These are phyloP conservation scores for Nannochloropsis gaditana DNA, from an alignment of 108 stramenopile genomes.

Conservation along the genomic window DNA sequence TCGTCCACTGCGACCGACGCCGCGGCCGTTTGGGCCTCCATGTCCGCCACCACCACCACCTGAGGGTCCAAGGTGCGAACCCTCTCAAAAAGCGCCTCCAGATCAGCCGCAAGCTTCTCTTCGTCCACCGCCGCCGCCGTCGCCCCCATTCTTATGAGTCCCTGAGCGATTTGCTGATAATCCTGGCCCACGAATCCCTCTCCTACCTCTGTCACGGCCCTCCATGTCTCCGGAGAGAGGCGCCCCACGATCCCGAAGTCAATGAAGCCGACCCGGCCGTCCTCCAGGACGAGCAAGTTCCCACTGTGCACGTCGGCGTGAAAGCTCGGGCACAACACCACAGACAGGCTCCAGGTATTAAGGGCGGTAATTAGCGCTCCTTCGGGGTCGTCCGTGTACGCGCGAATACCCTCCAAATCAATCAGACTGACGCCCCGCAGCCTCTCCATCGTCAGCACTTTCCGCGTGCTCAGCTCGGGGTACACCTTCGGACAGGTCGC, in stretches of 20 bases:
- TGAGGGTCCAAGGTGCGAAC: conserved; percentile 69
- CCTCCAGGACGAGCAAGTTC: conserved; percentile 64
- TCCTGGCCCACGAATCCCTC: conserved; percentile 66
- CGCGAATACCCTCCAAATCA: conserved; percentile 64
- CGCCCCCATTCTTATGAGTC: conserved; percentile 37
- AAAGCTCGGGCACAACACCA: conserved; percentile 82
- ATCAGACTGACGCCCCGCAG: conserved; percentile 77
- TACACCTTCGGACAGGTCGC: conserved; percentile 31
- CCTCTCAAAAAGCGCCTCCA: conserved; percentile 66
- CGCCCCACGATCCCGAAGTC: conserved; percentile 96
- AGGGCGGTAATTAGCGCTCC: conserved; percentile 78
- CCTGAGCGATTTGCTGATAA: conserved; percentile 51
- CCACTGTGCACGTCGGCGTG: conserved; percentile 91
- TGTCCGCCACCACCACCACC: conserved; percentile 58
- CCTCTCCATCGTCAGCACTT: conserved; percentile 83
- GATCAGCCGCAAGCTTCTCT: conserved; percentile 71
- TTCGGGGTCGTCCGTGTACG: conserved; percentile 67
- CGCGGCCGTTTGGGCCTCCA: conserved; percentile 38
- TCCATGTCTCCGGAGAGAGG: conserved; percentile 71
- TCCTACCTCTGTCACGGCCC: conserved; percentile 73
- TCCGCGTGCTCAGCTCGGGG: conserved; percentile 59
- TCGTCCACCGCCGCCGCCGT: conserved; percentile 76
- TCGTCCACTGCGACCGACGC: conserved; percentile 65
- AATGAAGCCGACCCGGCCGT: conserved; percentile 89
- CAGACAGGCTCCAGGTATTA: conserved; percentile 82